Conservation (phyloP, 768 basidiomycete genomes). For the Mycena vitilis region DNA sequence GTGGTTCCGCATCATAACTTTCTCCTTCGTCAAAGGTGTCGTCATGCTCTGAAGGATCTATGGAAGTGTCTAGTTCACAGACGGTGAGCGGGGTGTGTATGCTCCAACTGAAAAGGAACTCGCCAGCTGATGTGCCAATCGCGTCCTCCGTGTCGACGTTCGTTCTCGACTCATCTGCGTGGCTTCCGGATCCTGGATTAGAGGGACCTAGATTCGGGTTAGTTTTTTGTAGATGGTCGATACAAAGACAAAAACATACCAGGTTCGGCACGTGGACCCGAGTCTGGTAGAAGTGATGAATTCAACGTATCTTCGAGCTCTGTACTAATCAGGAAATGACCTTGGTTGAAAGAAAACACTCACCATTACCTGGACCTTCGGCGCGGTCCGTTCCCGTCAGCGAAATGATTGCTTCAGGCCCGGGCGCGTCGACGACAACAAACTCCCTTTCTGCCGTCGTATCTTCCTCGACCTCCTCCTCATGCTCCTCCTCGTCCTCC, state of each 20-base stretch:
- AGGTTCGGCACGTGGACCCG: not conserved
- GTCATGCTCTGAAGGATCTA: slow-evolving; percentile 28
- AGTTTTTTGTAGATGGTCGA: not conserved
- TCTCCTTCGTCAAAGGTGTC: slow-evolving; percentile 42
- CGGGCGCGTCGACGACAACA: slow-evolving; percentile 26
- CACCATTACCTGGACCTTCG: slow-evolving; percentile 33
- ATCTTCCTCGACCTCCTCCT: slow-evolving; percentile 16
- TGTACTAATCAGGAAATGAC: not conserved
- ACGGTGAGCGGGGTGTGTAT: not conserved
- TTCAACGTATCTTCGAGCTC: slow-evolving; percentile 17
- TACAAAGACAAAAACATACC: slow-evolving; percentile 12
- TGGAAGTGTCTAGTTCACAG: slow-evolving; percentile 28
- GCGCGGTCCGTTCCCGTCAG: slow-evolving; percentile 20
- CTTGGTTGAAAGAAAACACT: not conserved
- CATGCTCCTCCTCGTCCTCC: slow-evolving; percentile 27
- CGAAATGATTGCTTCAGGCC: slow-evolving; percentile 25
- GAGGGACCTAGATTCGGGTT: slow-evolving; percentile 5
- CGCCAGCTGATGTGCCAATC: slow-evolving; percentile 5
- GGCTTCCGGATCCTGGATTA: slow-evolving; percentile 12
- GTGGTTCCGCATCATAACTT: slow-evolving; percentile 43
- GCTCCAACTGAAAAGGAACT: slow-evolving; percentile 1
- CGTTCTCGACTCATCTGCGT: slow-evolving; percentile 44
- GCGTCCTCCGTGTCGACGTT: slow-evolving; percentile 38
- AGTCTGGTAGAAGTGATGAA: not conserved
- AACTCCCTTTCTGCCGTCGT: slow-evolving; percentile 16